phyloP scores from a whole-genome alignment of 148 eudicot genomes.

The Vaccinium macrocarpon region DNA sequence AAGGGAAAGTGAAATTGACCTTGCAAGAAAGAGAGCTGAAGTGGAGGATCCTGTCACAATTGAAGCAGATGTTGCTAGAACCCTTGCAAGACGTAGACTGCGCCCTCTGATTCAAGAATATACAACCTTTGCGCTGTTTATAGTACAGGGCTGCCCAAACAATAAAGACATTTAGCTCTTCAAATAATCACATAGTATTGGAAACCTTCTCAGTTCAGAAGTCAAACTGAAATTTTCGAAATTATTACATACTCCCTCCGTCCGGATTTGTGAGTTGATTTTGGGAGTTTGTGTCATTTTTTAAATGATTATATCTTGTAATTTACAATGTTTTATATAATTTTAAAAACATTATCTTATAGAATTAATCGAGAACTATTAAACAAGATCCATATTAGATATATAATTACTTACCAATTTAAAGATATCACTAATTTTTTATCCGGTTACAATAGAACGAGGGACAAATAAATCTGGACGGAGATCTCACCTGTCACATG shows the following conservation, averaged over 20 bases:
- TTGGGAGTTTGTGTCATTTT: too few species aligned
- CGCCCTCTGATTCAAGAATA: constrained; percentile 81
- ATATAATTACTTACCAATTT: too few species aligned
- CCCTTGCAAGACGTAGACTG: constrained; percentile 65
- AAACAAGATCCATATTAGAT: too few species aligned
- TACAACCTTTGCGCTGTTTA: constrained; percentile 87
- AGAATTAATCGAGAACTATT: too few species aligned
- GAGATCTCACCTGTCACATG: constrained; percentile 70
- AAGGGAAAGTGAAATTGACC: constrained; percentile 29
- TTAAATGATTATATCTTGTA: too few species aligned
- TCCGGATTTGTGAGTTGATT: too few species aligned
- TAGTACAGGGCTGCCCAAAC: constrained; percentile 69
- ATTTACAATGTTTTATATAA: too few species aligned
- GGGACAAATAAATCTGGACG: too few species aligned
- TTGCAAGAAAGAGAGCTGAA: constrained; percentile 92
- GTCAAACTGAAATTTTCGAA: neutral
- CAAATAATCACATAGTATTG: neutral
- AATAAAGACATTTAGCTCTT: neutral
- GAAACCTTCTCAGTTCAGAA: neutral
- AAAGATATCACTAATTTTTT: too few species aligned
- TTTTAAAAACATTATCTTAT: too few species aligned
- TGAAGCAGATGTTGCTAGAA: constrained; percentile 60
- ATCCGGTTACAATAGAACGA: too few species aligned
- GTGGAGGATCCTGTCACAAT: constrained; percentile 71
- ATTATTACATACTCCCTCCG: constrained; percentile 23